These are phyloP conservation scores for Lonicera japonica DNA, from an alignment of 129 eudicot genomes.

Conservation along the genomic window DNA sequence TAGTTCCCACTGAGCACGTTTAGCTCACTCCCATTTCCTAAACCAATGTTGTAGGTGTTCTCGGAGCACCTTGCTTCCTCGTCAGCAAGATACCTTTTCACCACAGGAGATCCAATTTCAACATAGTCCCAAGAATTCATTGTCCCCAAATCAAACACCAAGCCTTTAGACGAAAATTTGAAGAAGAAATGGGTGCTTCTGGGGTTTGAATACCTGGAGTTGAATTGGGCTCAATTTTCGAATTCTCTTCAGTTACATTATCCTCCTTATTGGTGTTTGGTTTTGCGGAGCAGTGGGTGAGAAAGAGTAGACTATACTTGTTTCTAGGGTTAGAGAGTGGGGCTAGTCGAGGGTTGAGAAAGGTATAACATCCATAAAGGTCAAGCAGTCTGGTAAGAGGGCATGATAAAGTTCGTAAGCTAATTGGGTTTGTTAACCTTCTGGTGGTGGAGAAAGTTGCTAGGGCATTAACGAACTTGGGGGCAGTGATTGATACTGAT, in stretches of 20 bases:
- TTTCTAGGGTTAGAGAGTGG: conserved; percentile 21
- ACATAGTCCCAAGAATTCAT: conserved; percentile 60
- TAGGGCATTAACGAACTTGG: conserved; percentile 16
- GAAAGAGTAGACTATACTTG: conserved; percentile 23
- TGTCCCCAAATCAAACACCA: conserved; percentile 69
- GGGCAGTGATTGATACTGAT: too few relatives aligned
- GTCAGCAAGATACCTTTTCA: conserved; percentile 74
- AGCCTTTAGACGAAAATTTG: conserved; percentile 48
- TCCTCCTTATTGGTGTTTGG: conserved; percentile 49
- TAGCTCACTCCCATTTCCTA: too few relatives aligned
- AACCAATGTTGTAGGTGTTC: too few relatives aligned
- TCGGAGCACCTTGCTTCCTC: conserved; percentile 97
- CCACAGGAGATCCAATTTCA: conserved; percentile 86
- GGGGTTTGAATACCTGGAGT: conserved; percentile 24
- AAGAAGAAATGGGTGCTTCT: conserved; percentile 25
- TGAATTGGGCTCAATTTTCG: conserved; percentile 21
- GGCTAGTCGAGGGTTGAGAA: conserved; percentile 15
- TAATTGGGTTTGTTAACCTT: conserved; percentile 22
- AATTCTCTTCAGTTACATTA: conserved; percentile 38
- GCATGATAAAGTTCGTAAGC: conserved; percentile 16
- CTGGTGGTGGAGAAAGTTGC: conserved; percentile 27
- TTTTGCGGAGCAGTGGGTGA: conserved; percentile 51
- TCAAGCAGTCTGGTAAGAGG: conserved; percentile 21
- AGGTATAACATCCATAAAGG: conserved; percentile 15
- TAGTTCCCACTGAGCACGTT: too few relatives aligned